A percentile compares a stretch with the other conserved stretches of the same genome.
Conservation (phyloP, 1,284 basidiomycete genomes). For the Termitomyces sp. region DNA sequence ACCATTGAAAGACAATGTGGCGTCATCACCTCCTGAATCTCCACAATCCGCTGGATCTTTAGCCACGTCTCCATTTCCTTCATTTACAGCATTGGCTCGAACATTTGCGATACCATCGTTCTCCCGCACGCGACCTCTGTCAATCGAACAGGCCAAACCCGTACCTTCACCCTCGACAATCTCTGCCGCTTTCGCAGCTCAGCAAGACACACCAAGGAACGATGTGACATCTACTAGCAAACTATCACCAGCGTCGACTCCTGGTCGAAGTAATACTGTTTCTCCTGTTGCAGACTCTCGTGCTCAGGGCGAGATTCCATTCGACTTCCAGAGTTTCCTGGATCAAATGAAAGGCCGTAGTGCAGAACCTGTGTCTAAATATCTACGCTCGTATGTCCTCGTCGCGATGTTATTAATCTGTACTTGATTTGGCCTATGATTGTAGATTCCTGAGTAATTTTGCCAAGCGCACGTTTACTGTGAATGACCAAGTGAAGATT, state of each 20-base stretch:
- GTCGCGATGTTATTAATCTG: not conserved
- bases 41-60: conserved; percentile 10
- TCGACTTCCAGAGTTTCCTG: conserved; percentile 85
- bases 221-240: conserved; percentile 18
- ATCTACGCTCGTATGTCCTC: conserved; percentile 75
- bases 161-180: conserved; percentile 47
- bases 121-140: conserved; percentile 46
- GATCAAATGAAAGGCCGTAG: conserved; percentile 84
- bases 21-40: conserved; percentile 19
- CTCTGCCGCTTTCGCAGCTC: conserved; percentile 49
- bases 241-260: conserved; percentile 20
- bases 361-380: conserved; percentile 88
- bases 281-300: conserved; percentile 21
- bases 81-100: conserved; percentile 59
- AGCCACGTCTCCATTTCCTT: conserved; percentile 44
- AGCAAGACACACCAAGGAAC: conserved; percentile 35
- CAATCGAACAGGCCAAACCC: conserved; percentile 49
- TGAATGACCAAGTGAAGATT: conserved; percentile 88
- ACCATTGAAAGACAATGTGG: conserved; percentile 27
- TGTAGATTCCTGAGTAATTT: conserved; percentile 87
- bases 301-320: conserved; percentile 41
- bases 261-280: conserved; percentile 20
- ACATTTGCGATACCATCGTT: conserved; percentile 52
- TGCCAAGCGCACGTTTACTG: conserved; percentile 81
- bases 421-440: not conserved